Evolutionary conservation across 169 alveolate species (phyloP), one percentile per base, ranked within the genome.

Genomic region (Theileria parva): DNA sequence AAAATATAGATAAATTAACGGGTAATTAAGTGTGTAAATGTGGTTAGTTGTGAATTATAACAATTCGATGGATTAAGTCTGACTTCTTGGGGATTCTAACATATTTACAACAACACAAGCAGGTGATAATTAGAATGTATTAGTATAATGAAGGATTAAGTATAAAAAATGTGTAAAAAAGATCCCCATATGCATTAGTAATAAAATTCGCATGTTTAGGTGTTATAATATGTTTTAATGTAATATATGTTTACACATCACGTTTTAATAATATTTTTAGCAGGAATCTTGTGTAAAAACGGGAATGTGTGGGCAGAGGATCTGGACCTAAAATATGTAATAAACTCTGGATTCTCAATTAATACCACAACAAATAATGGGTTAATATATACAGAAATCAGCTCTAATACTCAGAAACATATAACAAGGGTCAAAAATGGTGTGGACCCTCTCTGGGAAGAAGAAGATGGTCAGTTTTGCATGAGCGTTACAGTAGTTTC

Each of bases 251-350:
- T 44, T 8, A 44, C 53, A 44, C 53, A 44, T 44, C 53, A 8
- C 3, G 53, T 44, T 44, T 44, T 44, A 44, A 44, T 44, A 44
- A 44, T 44, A 44, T 44, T 44, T 44, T 44, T 44, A 44, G 15
- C 53, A 44, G 53, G 53, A 44, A 44, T 44, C 17, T 44, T 44
- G 17, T 44, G 53, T 44, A 44, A 44, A 44, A 44, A 0, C 15
- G 53, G 53, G 53, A 59, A 59, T 59, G 67, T 59, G 67, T 59
- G 30, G 37, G 67, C 67, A 23, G 67, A 59, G 13, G 67, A 59
- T 15, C 23, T 59, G 37, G 37, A 59, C 67, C 30, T 59, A 25
- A 23, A 59, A 8, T 1, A 4, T 23, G 25, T 17, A 28, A 0
- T 11, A 23, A 59, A 23, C 30, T 59, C 67, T 3, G 67, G 67